Conservation (phyloP, 768 basidiomycete species). For the Astraeus odoratus region DNA sequence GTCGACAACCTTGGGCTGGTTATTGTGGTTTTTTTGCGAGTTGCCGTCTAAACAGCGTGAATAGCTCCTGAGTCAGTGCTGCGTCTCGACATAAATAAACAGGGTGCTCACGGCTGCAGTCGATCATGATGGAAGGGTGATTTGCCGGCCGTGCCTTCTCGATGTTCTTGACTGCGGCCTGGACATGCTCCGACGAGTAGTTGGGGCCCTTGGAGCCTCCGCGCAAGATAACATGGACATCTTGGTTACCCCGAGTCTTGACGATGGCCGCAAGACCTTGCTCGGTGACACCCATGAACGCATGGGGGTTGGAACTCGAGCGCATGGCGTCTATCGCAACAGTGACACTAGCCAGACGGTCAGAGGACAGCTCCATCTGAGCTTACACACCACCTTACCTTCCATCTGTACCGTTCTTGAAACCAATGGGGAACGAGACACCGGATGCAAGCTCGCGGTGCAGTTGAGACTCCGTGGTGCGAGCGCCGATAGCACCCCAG, state of each 20-base stretch:
- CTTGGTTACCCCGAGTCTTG: slow-evolving; percentile 75
- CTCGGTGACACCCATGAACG: slow-evolving; percentile 91
- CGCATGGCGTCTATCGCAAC: slow-evolving; percentile 98
- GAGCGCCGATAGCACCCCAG: slow-evolving; percentile 96
- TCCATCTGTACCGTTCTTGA: slow-evolving; percentile 99
- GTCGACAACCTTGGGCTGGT: slow-evolving; percentile 78
- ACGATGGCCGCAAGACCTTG: slow-evolving; percentile 93
- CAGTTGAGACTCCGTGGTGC: slow-evolving; percentile 95
- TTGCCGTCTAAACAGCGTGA: slow-evolving; percentile 67
- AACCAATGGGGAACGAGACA: slow-evolving; percentile 95
- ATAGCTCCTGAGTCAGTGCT: background rate
- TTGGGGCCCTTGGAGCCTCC: slow-evolving; percentile 92
- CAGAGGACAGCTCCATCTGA: background rate
- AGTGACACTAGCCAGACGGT: slow-evolving; percentile 41
- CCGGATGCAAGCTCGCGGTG: slow-evolving; percentile 96
- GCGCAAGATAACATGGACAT: slow-evolving; percentile 94
- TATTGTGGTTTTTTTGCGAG: slow-evolving; percentile 90
- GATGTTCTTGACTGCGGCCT: slow-evolving; percentile 53
- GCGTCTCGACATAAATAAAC: background rate
- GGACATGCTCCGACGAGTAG: slow-evolving; percentile 67
- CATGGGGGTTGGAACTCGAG: slow-evolving; percentile 84
- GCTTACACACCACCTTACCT: slow-evolving; percentile 33
- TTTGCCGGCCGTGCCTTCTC: slow-evolving; percentile 49
- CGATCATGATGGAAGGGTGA: slow-evolving; percentile 77
- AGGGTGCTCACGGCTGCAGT: slow-evolving; percentile 63